Base-by-base conservation (phyloP, 73 alveolate species). In the Symbiodinium pilosum region DNA sequence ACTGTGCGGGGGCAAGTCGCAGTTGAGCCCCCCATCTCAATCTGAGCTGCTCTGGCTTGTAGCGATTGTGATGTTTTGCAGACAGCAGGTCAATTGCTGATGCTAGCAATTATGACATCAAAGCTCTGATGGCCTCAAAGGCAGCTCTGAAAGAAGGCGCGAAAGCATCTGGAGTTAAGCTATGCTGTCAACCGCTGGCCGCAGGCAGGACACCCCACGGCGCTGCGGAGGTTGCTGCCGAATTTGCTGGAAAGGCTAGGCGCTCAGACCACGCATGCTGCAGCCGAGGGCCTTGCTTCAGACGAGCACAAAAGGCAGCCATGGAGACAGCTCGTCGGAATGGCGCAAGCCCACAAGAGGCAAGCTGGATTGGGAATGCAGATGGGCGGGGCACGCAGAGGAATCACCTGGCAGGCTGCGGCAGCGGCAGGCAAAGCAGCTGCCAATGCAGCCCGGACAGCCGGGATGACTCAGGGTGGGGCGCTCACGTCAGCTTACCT, bases 31-130 rank as follows among this genome's bases (percentile, higher is more conserved):
- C 81, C 30, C 38, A 24, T 64, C 81, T 64, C 39, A 26, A 47
- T 14, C 14, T n/a, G n/a, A 47, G 21, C 59, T 14, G 59, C 59
- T 47, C 59, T 6, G 59, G 59, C 59, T 1, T 54, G 71, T 11
- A 54, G 73, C 26, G 73, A 2, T 54, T 6, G 28, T 5, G 26
- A 11, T 8, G 2, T 16, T 1, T 16, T 51, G 68, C 28, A 56
- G 11, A 34, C 28, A 20, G 30, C 39, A 64, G 81, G 81, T 64
- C 88, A 34, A 81, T 81, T 20, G 88, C 88, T 9, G 88, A 81
- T 39, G 34, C 88, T 59, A 81, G 88, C 88, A 81, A 9, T 38
- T 81, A 81, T 40, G 88, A 81, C 39, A 18, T 81, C 88, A 81
- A 81, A 59, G 52, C 51, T 11, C 43, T 81, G 39, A 39, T 81